phyloP scores from a whole-genome alignment of 1,139 yeast genomes.

The Diutina pseudorugosa region DNA sequence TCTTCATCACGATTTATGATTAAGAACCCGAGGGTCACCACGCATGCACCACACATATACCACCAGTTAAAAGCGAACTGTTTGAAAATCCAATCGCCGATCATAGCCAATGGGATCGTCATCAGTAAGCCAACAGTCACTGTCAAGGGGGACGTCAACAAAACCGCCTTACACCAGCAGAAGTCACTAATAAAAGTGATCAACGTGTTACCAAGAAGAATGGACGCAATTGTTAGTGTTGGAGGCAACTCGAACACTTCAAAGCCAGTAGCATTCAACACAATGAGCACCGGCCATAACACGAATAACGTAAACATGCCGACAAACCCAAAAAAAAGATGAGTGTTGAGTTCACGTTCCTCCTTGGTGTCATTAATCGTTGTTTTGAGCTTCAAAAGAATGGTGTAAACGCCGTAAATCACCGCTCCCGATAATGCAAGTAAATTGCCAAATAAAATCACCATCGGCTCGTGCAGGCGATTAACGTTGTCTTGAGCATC shows the following conservation, averaged over 20 bases:
- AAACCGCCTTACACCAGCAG: slow-evolving; percentile 93
- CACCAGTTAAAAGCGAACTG: slow-evolving; percentile 45
- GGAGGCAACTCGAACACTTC: slow-evolving; percentile 69
- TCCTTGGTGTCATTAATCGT: slow-evolving; percentile 30
- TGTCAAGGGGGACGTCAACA: slow-evolving; percentile 83
- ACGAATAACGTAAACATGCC: slow-evolving; percentile 67
- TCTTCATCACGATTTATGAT: slow-evolving; percentile 72
- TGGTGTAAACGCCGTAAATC: slow-evolving; percentile 86
- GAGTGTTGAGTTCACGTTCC: slow-evolving; percentile 71
- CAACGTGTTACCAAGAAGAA: slow-evolving; percentile 53
- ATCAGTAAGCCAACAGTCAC: slow-evolving; percentile 91
- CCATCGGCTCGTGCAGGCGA: slow-evolving; percentile 5
- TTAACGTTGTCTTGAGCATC: slow-evolving; percentile 25
- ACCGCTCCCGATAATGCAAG: slow-evolving; percentile 77
- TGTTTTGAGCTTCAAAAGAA: slow-evolving; percentile 63
- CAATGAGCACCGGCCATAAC: slow-evolving; percentile 73
- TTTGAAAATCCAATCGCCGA: slow-evolving; percentile 74
- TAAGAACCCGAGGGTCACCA: slow-evolving; percentile 75
- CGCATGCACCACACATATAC: slow-evolving; percentile 67
- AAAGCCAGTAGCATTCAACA: slow-evolving; percentile 41
- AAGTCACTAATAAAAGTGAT: slow-evolving; percentile 82
- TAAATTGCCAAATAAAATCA: slow-evolving; percentile 58
- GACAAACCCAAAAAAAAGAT: slow-evolving; percentile 86
- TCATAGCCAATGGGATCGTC: slow-evolving; percentile 89
- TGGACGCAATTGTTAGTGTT: slow-evolving; percentile 33